phyloP scores from a whole-genome alignment of 306 rosid genomes.

The Quercus variabilis region DNA sequence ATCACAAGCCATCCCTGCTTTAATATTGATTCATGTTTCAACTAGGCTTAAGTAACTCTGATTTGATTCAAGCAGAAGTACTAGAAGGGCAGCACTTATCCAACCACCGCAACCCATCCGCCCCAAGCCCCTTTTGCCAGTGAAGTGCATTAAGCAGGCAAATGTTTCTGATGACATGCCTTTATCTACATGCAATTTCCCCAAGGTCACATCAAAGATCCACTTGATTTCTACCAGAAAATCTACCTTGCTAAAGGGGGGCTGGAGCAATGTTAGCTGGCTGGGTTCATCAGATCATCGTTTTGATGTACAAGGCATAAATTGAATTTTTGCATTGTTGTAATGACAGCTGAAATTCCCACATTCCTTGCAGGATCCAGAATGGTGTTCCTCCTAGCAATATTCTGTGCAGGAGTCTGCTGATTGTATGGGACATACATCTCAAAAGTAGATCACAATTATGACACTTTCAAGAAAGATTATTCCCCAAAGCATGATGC shows the following conservation, averaged over 20 bases:
- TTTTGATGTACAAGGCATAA: background rate
- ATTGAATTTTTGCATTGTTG: background rate
- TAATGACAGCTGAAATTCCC: background rate
- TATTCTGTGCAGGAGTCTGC: background rate
- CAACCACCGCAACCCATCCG: background rate
- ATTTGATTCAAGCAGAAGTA: background rate
- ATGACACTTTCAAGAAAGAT: background rate
- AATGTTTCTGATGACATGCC: background rate
- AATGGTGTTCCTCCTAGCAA: background rate
- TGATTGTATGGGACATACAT: background rate
- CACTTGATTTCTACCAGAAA: background rate
- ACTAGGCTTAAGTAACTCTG: background rate
- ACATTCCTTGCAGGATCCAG: background rate
- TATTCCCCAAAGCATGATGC: background rate
- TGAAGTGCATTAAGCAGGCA: background rate
- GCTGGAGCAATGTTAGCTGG: background rate
- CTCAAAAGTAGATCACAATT: background rate
- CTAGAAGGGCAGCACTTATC: background rate
- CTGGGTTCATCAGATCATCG: background rate
- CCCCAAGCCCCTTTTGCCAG: background rate
- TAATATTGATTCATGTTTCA: background rate
- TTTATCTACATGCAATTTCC: background rate
- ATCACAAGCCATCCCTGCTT: background rate
- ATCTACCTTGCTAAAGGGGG: background rate
- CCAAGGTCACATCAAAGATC: background rate